Percentiles rank a stretch among this genome's conserved stretches.
Evolutionary conservation across 345 rosid species (phyloP).

Genomic region (Eucalyptus pumila): DNA sequence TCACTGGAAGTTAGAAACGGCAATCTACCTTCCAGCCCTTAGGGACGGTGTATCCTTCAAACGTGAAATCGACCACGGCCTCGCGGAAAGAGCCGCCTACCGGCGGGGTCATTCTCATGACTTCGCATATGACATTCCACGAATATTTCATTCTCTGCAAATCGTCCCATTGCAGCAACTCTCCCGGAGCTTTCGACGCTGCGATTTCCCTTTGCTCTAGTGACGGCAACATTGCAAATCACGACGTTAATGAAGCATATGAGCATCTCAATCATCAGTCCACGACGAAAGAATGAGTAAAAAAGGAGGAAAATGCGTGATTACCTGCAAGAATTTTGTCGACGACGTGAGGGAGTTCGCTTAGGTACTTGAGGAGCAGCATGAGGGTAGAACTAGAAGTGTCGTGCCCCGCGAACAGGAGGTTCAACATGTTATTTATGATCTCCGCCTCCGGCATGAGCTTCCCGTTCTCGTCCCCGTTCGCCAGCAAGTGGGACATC

Average conservation of each 20-base stretch:
- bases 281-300: too few species aligned
- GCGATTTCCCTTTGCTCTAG: constrained; percentile 8
- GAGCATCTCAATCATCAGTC: background rate
- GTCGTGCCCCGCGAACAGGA: constrained; percentile 19
- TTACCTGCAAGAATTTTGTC: constrained; percentile 6
- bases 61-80: constrained; percentile 6
- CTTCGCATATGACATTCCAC: constrained; percentile 11
- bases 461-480: constrained; percentile 3
- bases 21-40: constrained; percentile 14
- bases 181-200: constrained; percentile 1
- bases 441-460: constrained; percentile 15
- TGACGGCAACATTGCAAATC: background rate
- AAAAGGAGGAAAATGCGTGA: background rate
- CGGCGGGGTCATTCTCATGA: constrained; percentile 6
- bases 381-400: constrained; percentile 1
- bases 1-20: background rate
- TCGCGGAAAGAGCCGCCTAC: constrained; percentile 2
- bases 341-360: constrained; percentile 6
- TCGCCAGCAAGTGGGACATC: constrained; percentile 8
- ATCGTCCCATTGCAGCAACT: constrained; percentile 5
- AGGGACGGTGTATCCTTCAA: constrained; percentile 16
- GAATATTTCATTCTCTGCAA: constrained; percentile 8
- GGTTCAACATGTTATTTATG: constrained; percentile 3
- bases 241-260: background rate
- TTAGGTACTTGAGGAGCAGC: constrained; percentile 8